A percentile compares a stretch with the other conserved stretches of the same genome.
Evolutionary conservation across 176 grass and related monocot genomes (phyloP).

Genomic region (Oryza punctata): DNA sequence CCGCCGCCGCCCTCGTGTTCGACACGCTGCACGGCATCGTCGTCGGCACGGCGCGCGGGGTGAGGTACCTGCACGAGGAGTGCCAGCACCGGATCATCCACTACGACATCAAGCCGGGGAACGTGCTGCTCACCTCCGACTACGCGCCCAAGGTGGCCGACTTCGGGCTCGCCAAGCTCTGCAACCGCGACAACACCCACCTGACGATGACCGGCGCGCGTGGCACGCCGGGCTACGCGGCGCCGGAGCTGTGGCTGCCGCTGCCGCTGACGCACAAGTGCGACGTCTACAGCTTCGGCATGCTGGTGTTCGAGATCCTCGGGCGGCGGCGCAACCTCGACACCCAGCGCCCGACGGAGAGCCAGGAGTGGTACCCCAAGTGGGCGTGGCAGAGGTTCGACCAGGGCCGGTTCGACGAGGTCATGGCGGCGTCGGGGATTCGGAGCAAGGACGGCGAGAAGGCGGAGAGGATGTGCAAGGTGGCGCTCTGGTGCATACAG

Average conservation of each 20-base stretch:
- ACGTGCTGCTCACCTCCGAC: constrained; percentile 49
- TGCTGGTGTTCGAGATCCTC: constrained; percentile 62
- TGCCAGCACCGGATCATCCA: constrained; percentile 73
- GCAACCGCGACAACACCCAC: constrained; percentile 38
- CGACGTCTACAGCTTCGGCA: constrained; percentile 61
- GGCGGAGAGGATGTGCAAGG: constrained; percentile 75
- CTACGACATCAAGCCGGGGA: constrained; percentile 75
- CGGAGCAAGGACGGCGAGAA: constrained; percentile 35
- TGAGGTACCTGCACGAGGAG: constrained; percentile 76
- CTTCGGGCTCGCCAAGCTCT: constrained; percentile 61
- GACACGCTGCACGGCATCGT: constrained; percentile 55
- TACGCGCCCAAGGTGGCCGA: constrained; percentile 67
- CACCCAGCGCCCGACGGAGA: constrained; percentile 29
- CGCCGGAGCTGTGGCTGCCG: constrained; percentile 77
- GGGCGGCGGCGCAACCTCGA: constrained; percentile 45
- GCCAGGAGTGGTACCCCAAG: constrained; percentile 69
- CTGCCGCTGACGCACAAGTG: constrained; percentile 62
- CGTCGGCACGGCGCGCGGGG: constrained; percentile 62
- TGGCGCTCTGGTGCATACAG: constrained; percentile 79
- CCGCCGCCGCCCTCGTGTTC: constrained; percentile 13
- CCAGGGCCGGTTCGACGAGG: constrained; percentile 33
- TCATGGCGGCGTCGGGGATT: constrained; percentile 38
- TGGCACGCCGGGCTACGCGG: constrained; percentile 63
- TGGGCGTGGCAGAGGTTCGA: constrained; percentile 72
- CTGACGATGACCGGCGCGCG: constrained; percentile 56